A percentile compares a stretch with the other conserved stretches of the same genome.
Evolutionary conservation across 108 stramenopile genomes (phyloP).

Genomic region (Conticribra weissflogii): DNA sequence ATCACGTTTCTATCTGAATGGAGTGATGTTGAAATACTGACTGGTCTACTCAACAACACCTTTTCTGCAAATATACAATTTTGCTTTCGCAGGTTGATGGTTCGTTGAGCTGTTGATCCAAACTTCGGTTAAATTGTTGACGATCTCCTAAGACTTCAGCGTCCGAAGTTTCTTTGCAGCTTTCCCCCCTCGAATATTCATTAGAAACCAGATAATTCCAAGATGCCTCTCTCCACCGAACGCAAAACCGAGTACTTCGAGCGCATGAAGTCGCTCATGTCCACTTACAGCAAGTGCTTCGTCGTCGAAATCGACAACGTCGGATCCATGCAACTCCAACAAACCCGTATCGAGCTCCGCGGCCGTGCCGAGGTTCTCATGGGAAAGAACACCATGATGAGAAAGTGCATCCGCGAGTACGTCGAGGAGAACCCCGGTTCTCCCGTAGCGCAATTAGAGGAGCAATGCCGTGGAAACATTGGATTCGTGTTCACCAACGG

Average conservation of each 20-base stretch:
- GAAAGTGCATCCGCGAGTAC: constrained; percentile 93
- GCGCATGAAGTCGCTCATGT: constrained; percentile 74
- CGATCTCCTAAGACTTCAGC: constrained; percentile 37
- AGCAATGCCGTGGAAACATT: constrained; percentile 92
- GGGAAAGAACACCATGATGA: constrained; percentile 99
- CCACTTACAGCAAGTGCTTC: constrained; percentile 88
- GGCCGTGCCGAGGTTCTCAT: constrained; percentile 95
- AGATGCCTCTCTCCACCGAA: constrained; percentile 88
- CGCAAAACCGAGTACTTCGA: constrained; percentile 90
- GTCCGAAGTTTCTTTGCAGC: constrained; percentile 43
- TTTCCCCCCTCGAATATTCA: constrained; percentile 1
- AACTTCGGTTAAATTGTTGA: constrained; percentile 58
- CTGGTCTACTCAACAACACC: no score
- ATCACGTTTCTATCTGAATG: no score
- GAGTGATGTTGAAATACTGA: no score
- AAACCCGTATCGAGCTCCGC: constrained; percentile 91
- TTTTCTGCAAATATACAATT: no score
- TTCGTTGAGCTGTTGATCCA: constrained; percentile 31
- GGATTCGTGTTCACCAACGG: constrained; percentile 99
- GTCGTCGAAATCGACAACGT: constrained; percentile 98
- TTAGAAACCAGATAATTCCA: constrained; percentile 23
- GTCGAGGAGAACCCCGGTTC: constrained; percentile 91
- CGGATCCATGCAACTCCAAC: constrained; percentile 97
- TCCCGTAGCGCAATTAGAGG: constrained; percentile 78
- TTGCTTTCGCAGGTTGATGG: constrained; percentile 16